Percentiles rank a stretch among this genome's conserved stretches.
phyloP scores from a whole-genome alignment of 805 yeast species.

The Zygosaccharomyces kombuchaensis region DNA sequence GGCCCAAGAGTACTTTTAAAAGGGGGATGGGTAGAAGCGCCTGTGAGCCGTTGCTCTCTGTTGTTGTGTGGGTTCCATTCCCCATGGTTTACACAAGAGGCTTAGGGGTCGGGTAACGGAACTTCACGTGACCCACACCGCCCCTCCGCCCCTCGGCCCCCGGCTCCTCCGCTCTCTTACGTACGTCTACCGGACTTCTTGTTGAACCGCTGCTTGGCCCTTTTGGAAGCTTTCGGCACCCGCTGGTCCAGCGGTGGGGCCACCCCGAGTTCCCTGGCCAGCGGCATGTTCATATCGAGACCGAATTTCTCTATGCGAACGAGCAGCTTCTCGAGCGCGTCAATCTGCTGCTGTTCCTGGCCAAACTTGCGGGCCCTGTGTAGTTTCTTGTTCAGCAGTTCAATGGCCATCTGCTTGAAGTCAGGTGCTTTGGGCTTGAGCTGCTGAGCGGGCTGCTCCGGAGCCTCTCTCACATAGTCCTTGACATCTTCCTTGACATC shows the following conservation, averaged over 20 bases:
- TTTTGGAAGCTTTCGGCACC: not conserved
- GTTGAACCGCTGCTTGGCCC: not conserved
- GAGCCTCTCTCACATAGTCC: too few species aligned
- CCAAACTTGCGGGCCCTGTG: slow-evolving; percentile 77
- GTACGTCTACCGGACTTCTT: not conserved
- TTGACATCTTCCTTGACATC: too few species aligned
- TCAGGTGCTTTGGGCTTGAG: not conserved
- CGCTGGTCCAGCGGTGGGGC: slow-evolving; percentile 30
- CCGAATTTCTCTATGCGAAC: slow-evolving; percentile 73
- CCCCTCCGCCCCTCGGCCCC: not conserved
- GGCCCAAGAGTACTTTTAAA: not conserved
- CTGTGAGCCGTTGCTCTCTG: too few species aligned
- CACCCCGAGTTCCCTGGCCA: slow-evolving; percentile 65
- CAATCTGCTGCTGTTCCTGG: slow-evolving; percentile 54
- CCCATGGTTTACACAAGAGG: too few species aligned
- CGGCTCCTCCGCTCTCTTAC: not conserved
- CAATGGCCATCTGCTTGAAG: slow-evolving; percentile 56
- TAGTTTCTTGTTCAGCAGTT: slow-evolving; percentile 60
- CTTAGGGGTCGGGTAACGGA: too few species aligned
- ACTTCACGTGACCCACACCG: too few species aligned
- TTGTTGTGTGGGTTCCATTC: too few species aligned
- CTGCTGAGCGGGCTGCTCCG: too few species aligned
- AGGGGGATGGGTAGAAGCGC: too few species aligned
- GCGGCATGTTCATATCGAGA: slow-evolving; percentile 57
- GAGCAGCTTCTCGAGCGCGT: slow-evolving; percentile 51